Evolutionary conservation across 345 rosid species (phyloP), one percentile per base, ranked within the genome.

Genomic region (Eucalyptus marginata): DNA sequence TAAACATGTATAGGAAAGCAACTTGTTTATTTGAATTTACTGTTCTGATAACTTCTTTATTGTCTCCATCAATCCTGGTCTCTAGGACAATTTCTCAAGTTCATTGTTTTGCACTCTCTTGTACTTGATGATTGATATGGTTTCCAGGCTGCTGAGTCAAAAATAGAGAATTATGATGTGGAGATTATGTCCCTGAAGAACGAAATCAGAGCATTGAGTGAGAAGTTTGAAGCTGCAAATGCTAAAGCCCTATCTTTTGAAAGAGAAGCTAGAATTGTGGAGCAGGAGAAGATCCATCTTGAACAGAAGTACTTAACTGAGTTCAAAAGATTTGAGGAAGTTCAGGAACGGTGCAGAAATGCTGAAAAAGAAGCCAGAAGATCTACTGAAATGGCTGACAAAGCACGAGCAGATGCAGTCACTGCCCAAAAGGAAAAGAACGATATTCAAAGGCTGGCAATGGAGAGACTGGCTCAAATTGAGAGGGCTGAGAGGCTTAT

Each of bases 351-450:
- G 92, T 97, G 98, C 90, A 95, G 91, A 86, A 88, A 27, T 86
- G 99, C 99, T 90, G 99, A 98, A 92, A 93, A 90, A 86, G 99
- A 97, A 93, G 97, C 95, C 49, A 98, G 96, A 92, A 96, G 96
- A 86, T 98, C 99, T 54, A 95, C 95, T 76, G 99, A 97, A 87
- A 33, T 95, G 88, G 99, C 99, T 49, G 99, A 97, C 89, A 96
- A 81, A 92, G 99, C 97, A 71, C 98, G 95, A 86, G 91, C 93
- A 87, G 99, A 98, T 90, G 98, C 99, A 15, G 96, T 88, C 49
- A 91, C 93, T 88, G 97, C 99, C 80, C 97, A 96, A 86, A 97
- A 92, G 92, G 99, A 96, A 89, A 98, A 95, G 92, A 94, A 89
- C 14, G 96, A 96, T 90, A 92, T 95, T 87, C 99, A 97, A 91